Evolutionary conservation across 169 alveolate species (phyloP).

Genomic region (Plasmodium falciparum): DNA sequence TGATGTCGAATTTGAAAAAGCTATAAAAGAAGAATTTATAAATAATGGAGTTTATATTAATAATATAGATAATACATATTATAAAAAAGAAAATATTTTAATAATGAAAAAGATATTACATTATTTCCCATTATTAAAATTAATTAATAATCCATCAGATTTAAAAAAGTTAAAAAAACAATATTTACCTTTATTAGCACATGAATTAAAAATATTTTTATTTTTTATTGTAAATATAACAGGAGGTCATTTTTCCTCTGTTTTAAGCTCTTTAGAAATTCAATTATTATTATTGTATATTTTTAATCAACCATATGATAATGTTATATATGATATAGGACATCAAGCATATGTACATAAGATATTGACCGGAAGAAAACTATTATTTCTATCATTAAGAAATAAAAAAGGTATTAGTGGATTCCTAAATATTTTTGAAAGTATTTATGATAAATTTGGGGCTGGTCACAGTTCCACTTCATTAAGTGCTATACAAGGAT

Average conservation of each 20-base stretch:
- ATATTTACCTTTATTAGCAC: conserved; percentile 59
- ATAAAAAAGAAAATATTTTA: conserved; percentile 28
- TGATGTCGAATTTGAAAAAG: conserved; percentile 28
- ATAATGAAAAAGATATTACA: conserved; percentile 12
- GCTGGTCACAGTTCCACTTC: conserved; percentile 94
- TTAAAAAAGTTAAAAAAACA: conserved; percentile 40
- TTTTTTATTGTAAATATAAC: conserved; percentile 78
- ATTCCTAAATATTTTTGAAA: conserved; percentile 86
- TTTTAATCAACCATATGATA: conserved; percentile 89
- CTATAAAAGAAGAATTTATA: conserved; percentile 39
- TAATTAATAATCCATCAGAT: conserved; percentile 54
- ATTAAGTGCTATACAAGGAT: conserved; percentile 89
- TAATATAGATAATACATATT: conserved; percentile 49
- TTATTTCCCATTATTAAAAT: conserved; percentile 53
- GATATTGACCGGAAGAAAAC: conserved; percentile 91
- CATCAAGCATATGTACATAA: conserved; percentile 91
- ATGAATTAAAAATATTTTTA: conserved; percentile 67
- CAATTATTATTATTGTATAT: conserved; percentile 87
- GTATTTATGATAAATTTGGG: conserved; percentile 90
- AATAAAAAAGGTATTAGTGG: conserved; percentile 89
- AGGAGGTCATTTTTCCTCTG: conserved; percentile 91
- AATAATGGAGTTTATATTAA: conserved; percentile 59
- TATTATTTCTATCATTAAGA: conserved; percentile 86
- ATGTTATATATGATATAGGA: conserved; percentile 89
- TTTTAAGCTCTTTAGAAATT: conserved; percentile 89